Evolutionary conservation across 495 filamentous ascomycete species (phyloP).

Genomic region (Niebla homalea): DNA sequence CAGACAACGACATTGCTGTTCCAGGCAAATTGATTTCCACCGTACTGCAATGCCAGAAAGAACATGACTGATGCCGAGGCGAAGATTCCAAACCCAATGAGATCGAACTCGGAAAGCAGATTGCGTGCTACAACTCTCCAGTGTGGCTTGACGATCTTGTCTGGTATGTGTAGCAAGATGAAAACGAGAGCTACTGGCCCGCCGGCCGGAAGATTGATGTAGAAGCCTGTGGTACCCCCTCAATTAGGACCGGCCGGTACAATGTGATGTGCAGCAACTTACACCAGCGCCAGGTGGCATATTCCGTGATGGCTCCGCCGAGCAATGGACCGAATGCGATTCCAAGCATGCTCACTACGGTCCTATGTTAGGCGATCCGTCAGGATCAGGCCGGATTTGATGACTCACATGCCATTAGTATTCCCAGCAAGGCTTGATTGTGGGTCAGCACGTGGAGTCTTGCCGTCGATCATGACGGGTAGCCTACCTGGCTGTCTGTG

Average conservation of each 20-base stretch:
- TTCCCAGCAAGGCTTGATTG: conserved; percentile 25
- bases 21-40: conserved; percentile 37
- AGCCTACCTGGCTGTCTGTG: conserved; percentile 22
- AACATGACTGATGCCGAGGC: conserved; percentile 32
- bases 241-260: conserved; percentile 1
- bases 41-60: conserved; percentile 40
- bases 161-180: neutral
- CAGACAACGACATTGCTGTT: conserved; percentile 21
- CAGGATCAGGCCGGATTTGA: neutral
- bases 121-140: neutral
- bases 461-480: neutral
- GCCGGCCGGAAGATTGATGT: conserved; percentile 41
- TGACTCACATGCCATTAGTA: conserved; percentile 17
- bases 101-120: conserved; percentile 23
- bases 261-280: conserved; percentile 13
- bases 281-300: conserved; percentile 43
- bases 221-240: conserved; percentile 31
- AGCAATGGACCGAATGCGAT: conserved; percentile 39
- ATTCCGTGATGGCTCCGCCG: conserved; percentile 45
- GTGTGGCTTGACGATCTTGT: neutral
- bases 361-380: neutral
- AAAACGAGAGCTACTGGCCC: conserved; percentile 17
- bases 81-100: conserved; percentile 33
- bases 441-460: conserved; percentile 4
- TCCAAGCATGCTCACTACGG: conserved; percentile 22